Base-by-base conservation (phyloP, 2,329 filamentous ascomycete genomes). In the Aspergillus aculeatinus region DNA sequence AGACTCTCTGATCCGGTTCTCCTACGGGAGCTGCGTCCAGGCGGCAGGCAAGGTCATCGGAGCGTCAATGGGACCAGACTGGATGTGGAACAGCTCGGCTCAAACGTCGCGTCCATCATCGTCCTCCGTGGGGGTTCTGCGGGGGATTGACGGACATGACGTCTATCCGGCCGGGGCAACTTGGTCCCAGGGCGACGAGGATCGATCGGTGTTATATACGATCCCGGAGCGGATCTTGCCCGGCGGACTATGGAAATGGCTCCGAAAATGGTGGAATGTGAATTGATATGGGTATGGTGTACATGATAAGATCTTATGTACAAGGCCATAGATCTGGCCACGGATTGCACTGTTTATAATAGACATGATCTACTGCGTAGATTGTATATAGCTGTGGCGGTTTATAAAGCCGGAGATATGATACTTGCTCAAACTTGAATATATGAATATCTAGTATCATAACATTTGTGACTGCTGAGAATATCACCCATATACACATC, bases 1-100 rank as follows among this genome's bases (percentile, higher is more conserved):
- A 4, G 85, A 87, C 68, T 85, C 84, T 2, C 74, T 87, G 3
- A 82, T 87, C 27, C 77, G 85, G 1, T 85, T 86, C 66, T 83
- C 83, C 9, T 83, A 85, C 29, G 85, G 85, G 2, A 82, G 84
- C 5, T 86, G 85, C 64, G 80, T 83, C 7, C 83, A 83, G 66
- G 79, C 82, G 4, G 85, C 84, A 4, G 81, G 83, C 4, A 81
- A 78, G 61, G 79, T 87, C 21, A 76, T 82, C 29, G 63, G 63
- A 3, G 60, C 63, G 7, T 58, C 63, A 50, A 61, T 65, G 7
- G 60, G 66, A 5, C 62, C 67, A 25, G 55, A 64, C 4, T 63
- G 66, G 39, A 51, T 51, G 5, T 50, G 54, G 35, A 51, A 42
- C 29, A 54, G 29, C 12, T 31, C 61, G n/a, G 54, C 14, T 29